Conservation (phyloP, 345 rosid genomes). For the Citrus medica region DNA sequence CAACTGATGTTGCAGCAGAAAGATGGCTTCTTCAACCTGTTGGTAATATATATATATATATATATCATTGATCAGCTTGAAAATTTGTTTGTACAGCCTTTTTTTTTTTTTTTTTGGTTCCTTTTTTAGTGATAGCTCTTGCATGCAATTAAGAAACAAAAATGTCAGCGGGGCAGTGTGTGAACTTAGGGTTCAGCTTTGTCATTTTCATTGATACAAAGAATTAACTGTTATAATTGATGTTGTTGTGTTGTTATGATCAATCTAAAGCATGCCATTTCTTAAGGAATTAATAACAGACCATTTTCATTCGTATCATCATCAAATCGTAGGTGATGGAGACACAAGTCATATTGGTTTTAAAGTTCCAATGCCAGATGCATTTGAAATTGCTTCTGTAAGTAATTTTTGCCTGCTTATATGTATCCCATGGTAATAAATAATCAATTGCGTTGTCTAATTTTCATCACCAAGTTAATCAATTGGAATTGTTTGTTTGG, state of each 20-base stretch:
- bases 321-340: constrained; percentile 63
- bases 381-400: constrained; percentile 74
- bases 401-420: constrained; percentile 19
- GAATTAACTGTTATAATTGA: neutral
- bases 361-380: constrained; percentile 68
- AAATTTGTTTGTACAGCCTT: neutral
- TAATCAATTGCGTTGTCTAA: neutral
- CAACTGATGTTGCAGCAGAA: constrained; percentile 33
- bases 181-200: neutral
- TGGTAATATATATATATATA: constrained; percentile 27
- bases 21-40: constrained; percentile 91
- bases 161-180: neutral
- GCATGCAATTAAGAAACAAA: neutral
- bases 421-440: too few species aligned
- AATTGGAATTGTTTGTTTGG: neutral
- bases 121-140: neutral
- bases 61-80: neutral
- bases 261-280: too few species aligned
- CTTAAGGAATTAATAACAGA: neutral
- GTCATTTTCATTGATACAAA: neutral
- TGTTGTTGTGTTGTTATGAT: neutral
- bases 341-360: constrained; percentile 78
- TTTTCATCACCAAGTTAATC: neutral
- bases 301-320: neutral
- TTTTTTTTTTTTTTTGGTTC: too few species aligned